Conservation (phyloP, 768 basidiomycete genomes). For the Psilocybe subaeruginosa region DNA sequence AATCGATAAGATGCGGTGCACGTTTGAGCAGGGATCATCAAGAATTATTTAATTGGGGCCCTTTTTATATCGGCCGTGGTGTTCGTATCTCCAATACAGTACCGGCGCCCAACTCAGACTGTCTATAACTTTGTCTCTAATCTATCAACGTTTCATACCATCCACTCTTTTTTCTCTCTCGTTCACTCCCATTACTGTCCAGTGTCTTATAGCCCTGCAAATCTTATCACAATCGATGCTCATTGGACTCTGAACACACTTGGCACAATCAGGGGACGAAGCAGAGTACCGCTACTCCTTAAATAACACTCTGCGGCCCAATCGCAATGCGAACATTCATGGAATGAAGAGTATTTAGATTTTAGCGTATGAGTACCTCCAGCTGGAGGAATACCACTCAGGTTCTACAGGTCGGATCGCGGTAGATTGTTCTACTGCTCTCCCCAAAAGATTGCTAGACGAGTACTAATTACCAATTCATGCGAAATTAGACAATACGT, state of each 20-base stretch:
- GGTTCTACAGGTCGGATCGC: background rate
- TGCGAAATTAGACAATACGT: conserved; percentile 4
- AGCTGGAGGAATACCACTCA: background rate
- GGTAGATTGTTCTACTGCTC: background rate
- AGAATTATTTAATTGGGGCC: background rate
- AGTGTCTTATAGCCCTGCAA: background rate
- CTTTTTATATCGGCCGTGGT: conserved; percentile 18
- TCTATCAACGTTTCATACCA: background rate
- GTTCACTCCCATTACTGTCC: background rate
- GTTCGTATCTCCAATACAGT: conserved; percentile 14
- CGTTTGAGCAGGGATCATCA: conserved; percentile 21
- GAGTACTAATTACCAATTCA: background rate
- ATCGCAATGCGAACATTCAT: background rate
- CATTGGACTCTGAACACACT: background rate
- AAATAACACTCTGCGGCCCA: background rate
- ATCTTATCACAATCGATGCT: background rate
- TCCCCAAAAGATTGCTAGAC: background rate
- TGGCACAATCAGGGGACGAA: background rate
- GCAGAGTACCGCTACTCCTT: background rate
- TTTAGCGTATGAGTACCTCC: background rate
- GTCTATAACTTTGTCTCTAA: conserved; percentile 6
- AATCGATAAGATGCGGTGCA: conserved; percentile 32
- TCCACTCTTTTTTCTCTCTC: background rate
- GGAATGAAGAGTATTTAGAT: background rate
- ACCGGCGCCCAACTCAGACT: conserved; percentile 3